Evolutionary conservation across 2,329 filamentous ascomycete species (phyloP).

Genomic region (Claviceps sorghi): DNA sequence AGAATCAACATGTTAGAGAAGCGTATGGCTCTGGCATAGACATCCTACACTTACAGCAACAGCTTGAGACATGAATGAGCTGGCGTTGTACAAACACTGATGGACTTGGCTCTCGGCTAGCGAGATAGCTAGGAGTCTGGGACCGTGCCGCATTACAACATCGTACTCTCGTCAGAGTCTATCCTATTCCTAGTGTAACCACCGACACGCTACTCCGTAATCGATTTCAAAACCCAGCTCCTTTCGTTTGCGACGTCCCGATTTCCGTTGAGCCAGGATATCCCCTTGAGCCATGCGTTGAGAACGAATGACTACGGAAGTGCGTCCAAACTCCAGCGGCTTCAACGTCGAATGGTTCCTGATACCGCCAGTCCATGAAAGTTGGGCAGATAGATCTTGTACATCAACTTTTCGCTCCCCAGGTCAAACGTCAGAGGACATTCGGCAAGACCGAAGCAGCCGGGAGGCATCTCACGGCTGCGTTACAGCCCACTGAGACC

Average conservation of each 20-base stretch:
- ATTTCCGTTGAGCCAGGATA: neutral
- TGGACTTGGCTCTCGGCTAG: neutral
- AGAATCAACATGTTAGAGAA: neutral
- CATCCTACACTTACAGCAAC: constrained; percentile 2
- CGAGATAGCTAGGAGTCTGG: neutral
- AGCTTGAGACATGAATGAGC: constrained; percentile 3
- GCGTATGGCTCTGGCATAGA: neutral
- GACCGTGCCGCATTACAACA: neutral
- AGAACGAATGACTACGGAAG: neutral
- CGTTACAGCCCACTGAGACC: neutral
- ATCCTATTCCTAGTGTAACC: neutral
- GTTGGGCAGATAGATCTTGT: neutral
- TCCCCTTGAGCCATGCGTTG: neutral
- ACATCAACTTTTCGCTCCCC: neutral
- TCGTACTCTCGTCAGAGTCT: neutral
- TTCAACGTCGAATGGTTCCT: neutral
- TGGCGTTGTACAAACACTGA: constrained; percentile 2
- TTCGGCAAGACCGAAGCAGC: neutral
- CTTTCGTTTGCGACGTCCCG: neutral
- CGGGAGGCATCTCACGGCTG: neutral
- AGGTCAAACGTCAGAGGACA: neutral
- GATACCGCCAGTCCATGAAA: neutral
- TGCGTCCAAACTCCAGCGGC: no score
- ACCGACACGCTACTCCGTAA: neutral
- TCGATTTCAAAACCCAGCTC: neutral